A percentile compares a stretch with the other conserved stretches of the same genome.
These are phyloP conservation scores for Starmerella potacharoeniae DNA, from an alignment of 805 yeast genomes.

Conservation along the genomic window DNA sequence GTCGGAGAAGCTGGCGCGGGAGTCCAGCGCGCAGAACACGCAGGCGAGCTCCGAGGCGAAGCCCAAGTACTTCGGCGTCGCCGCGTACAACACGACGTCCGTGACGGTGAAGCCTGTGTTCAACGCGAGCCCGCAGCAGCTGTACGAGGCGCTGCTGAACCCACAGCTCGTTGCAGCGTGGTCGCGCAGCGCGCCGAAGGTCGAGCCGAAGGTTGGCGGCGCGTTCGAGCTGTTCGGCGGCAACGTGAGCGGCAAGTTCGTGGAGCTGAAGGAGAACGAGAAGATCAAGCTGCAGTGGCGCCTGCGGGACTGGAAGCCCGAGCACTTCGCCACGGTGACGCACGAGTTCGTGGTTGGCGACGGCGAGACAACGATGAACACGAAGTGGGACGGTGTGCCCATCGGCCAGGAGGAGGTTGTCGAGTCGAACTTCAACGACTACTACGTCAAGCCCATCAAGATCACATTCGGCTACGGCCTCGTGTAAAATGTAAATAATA, in stretches of 20 bases:
- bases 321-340: constrained; percentile 59
- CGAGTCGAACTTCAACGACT: constrained; percentile 71
- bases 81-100: constrained; percentile 71
- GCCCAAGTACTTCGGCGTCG: constrained; percentile 17
- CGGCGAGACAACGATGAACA: constrained; percentile 73
- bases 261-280: constrained; percentile 47
- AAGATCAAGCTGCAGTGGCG: constrained; percentile 74
- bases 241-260: constrained; percentile 60
- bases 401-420: constrained; percentile 89
- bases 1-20: constrained; percentile 4
- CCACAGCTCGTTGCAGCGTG: constrained; percentile 77
- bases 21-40: constrained; percentile 13
- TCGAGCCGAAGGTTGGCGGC: constrained; percentile 50
- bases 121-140: constrained; percentile 77
- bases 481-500: constrained; percentile 12
- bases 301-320: constrained; percentile 76
- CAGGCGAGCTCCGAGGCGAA: constrained; percentile 7
- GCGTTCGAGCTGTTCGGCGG: constrained; percentile 75
- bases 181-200: constrained; percentile 61
- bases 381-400: constrained; percentile 79
- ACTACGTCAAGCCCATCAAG: constrained; percentile 81
- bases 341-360: constrained; percentile 63
- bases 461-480: constrained; percentile 87
- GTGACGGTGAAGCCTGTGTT: constrained; percentile 67
- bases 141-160: constrained; percentile 65